Conservation (phyloP, 2,329 filamentous ascomycete species). For the Talaromyces sp. region DNA sequence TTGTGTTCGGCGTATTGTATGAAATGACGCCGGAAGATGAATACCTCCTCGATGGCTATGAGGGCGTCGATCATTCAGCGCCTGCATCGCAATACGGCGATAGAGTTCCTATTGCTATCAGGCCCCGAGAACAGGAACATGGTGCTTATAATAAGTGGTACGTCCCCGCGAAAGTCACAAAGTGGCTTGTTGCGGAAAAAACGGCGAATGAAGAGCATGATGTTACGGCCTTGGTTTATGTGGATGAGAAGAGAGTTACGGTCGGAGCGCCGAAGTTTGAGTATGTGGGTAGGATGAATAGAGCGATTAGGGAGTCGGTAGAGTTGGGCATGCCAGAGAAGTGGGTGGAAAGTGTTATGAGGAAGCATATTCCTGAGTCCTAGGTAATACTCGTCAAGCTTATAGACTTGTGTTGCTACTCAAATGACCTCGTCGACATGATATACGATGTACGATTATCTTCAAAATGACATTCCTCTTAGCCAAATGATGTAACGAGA, state of each 20-base stretch:
- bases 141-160: slow-evolving; percentile 41
- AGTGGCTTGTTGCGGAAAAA: slow-evolving; percentile 31
- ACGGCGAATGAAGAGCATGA: not conserved
- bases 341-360: slow-evolving; percentile 40
- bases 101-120: slow-evolving; percentile 19
- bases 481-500: not conserved
- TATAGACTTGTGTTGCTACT: not conserved
- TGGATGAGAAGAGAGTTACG: slow-evolving; percentile 39
- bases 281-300: slow-evolving; percentile 44
- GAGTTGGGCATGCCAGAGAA: slow-evolving; percentile 31
- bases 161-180: slow-evolving; percentile 28
- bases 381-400: not conserved
- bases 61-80: slow-evolving; percentile 32
- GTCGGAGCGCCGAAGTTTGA: slow-evolving; percentile 34
- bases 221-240: slow-evolving; percentile 38
- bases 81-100: slow-evolving; percentile 9
- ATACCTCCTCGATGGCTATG: slow-evolving; percentile 36
- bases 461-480: not conserved
- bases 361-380: slow-evolving; percentile 19
- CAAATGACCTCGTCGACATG: not conserved
- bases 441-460: not conserved
- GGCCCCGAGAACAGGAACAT: slow-evolving; percentile 33
- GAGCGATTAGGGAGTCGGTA: slow-evolving; percentile 39
- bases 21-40: slow-evolving; percentile 35
- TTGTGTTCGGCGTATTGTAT: slow-evolving; percentile 42